Evolutionary conservation across 164 flowering plant genomes (phyloP), one percentile per base, ranked within the genome.

Genomic region (Protea cynaroides): DNA sequence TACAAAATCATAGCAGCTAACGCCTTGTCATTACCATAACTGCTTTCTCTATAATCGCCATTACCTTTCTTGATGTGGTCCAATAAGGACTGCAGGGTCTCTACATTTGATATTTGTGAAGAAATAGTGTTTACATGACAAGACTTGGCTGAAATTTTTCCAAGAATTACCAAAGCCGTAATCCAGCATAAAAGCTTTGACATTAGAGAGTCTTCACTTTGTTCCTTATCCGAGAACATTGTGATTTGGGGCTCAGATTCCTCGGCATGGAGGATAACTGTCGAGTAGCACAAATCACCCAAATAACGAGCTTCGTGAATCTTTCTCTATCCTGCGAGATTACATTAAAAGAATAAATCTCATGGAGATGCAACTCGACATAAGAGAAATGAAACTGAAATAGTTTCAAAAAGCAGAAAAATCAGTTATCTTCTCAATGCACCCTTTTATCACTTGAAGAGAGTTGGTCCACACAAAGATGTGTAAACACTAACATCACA

Each of bases 171-270:
- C 1, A 92, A 82, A 61, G 94, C 98, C 68, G 80, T 66, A 18
- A 87, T 69, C 98, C 98, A 93, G 11, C 94, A 87, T 56, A 93
- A 61, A 72, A 90, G 85, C 68, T 83, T 93, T 61, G 81, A 77
- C 61, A 67, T 51, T 55, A 80, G 65, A 68, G 84, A 71, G 4
- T 84, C 88, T 64, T 83, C 83, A 58, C n/a, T 40, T 56, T 67
- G 62, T 55, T 73, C 73, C 21, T 78, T 82, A 61, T 64, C 81
- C 0, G 47, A 60, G 25, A 34, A 51, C 11, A 12, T 46, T 23
- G 34, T 13, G 17, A 17, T 15, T 63, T 38, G 43, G 17, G 14
- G 23, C 58, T 57, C 62, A 55, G 66, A 69, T 29, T 69, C 72
- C n/a, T 22, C 72, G 65, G 38, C 43, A 51, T 44, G 53, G 69